phyloP scores from a whole-genome alignment of 2,329 filamentous ascomycete genomes.

The Lachnum nothofagi region DNA sequence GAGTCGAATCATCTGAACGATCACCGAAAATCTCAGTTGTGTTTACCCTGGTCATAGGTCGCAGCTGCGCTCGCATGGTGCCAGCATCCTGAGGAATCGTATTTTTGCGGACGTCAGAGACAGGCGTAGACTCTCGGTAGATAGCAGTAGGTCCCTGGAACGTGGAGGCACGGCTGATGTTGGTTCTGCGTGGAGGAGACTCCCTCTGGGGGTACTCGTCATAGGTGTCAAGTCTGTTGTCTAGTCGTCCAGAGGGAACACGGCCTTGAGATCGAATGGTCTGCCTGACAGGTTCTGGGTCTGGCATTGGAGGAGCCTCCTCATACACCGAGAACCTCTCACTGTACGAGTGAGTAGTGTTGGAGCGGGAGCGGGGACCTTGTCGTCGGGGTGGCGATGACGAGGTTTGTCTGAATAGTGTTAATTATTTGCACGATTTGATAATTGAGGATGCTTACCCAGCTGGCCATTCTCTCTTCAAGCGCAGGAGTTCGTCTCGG shows the following conservation, averaged over 20 bases:
- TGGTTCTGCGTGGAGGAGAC: conserved; percentile 40
- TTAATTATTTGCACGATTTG: neutral
- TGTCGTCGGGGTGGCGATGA: conserved; percentile 22
- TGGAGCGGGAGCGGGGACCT: conserved; percentile 48
- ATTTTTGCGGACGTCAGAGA: conserved; percentile 45
- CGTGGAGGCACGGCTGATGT: conserved; percentile 47
- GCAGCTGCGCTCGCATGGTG: conserved; percentile 34
- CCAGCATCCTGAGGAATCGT: conserved; percentile 44
- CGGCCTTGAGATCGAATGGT: conserved; percentile 44
- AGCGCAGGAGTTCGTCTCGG: conserved; percentile 69
- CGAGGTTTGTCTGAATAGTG: conserved; percentile 25
- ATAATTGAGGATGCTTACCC: conserved; percentile 39
- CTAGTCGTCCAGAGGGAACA: conserved; percentile 26
- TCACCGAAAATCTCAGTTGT: conserved; percentile 45
- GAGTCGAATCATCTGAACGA: conserved; percentile 44
- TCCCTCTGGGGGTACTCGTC: conserved; percentile 29
- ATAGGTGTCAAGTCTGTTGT: conserved; percentile 19
- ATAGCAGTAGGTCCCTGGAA: conserved; percentile 53
- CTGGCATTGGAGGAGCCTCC: conserved; percentile 40
- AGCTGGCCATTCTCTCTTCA: conserved; percentile 65
- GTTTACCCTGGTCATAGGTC: conserved; percentile 26
- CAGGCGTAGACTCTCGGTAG: conserved; percentile 46
- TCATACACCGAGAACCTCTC: conserved; percentile 55
- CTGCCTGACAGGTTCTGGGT: conserved; percentile 41
- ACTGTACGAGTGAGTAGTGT: conserved; percentile 58